Percentiles rank a stretch among this genome's conserved stretches.
These are phyloP conservation scores for Diaporthe vexans DNA, from an alignment of 2,329 filamentous ascomycete species.

Conservation along the genomic window DNA sequence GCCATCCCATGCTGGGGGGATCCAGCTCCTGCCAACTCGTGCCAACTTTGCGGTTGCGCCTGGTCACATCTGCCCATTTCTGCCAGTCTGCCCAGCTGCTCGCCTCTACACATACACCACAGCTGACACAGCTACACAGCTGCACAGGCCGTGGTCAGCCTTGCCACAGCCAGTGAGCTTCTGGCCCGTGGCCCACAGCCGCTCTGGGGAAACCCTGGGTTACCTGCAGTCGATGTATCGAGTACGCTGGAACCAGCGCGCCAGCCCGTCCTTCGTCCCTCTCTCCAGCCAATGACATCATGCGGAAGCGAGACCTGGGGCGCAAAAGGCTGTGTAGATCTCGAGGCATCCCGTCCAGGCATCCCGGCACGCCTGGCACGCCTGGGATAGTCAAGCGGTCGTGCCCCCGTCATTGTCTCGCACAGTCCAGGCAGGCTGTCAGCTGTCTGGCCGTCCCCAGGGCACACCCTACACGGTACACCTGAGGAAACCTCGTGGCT, in stretches of 20 bases:
- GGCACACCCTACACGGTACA: neutral
- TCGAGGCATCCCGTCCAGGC: slow-evolving; percentile 31
- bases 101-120: slow-evolving; percentile 10
- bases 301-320: slow-evolving; percentile 41
- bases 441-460: slow-evolving; percentile 1
- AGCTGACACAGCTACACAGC: slow-evolving; percentile 24
- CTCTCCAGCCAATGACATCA: slow-evolving; percentile 46
- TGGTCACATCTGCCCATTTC: slow-evolving; percentile 1
- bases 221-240: slow-evolving; percentile 20
- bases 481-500: slow-evolving; percentile 6
- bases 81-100: neutral
- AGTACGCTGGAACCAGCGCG: slow-evolving; percentile 25
- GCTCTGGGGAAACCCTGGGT: slow-evolving; percentile 25
- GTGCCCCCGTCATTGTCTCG: slow-evolving; percentile 20
- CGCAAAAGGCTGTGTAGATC: slow-evolving; percentile 39
- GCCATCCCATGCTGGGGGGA: slow-evolving; percentile 17
- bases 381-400: neutral
- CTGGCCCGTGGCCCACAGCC: slow-evolving; percentile 14
- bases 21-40: slow-evolving; percentile 36
- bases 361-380: slow-evolving; percentile 2
- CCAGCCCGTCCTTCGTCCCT: slow-evolving; percentile 28
- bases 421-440: neutral
- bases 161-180: slow-evolving; percentile 12
- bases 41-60: slow-evolving; percentile 33
- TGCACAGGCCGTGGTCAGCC: slow-evolving; percentile 27